Conservation (phyloP, 441 rosid species). For the Francoa sonchifolia region DNA sequence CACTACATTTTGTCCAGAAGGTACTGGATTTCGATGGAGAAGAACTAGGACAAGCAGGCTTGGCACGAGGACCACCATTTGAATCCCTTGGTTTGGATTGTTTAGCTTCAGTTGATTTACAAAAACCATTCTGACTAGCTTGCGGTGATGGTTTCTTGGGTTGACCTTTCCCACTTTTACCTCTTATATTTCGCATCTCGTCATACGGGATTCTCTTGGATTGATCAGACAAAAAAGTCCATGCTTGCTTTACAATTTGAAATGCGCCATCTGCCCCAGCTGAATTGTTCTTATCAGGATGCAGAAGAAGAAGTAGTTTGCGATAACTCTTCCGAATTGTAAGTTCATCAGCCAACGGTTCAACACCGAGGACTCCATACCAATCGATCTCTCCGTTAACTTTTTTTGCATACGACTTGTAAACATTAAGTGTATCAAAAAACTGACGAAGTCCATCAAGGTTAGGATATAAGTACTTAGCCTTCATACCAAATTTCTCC, state of each 20-base stretch:
- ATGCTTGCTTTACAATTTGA: conserved; percentile 36
- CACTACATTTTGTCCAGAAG: conserved; percentile 48
- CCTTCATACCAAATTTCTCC: conserved; percentile 30
- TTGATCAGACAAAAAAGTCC: conserved; percentile 40
- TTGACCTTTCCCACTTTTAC: conserved; percentile 7
- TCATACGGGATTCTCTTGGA: conserved; percentile 37
- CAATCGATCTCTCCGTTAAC: conserved; percentile 33
- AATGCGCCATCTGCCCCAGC: conserved; percentile 47
- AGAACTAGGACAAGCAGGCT: conserved; percentile 12
- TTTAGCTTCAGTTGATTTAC: conserved; percentile 13
- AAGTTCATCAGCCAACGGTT: conserved; percentile 39
- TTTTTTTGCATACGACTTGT: conserved; percentile 23
- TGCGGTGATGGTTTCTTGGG: conserved; percentile 14
- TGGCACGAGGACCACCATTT: conserved; percentile 14
- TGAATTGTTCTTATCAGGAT: conserved; percentile 44
- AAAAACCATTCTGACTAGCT: conserved; percentile 21
- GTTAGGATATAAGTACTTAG: conserved; percentile 22
- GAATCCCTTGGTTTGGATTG: conserved; percentile 15
- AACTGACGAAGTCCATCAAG: conserved; percentile 36
- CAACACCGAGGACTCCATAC: conserved; percentile 35
- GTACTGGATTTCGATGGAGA: conserved; percentile 12
- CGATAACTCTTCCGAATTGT: conserved; percentile 34
- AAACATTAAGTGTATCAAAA: conserved; percentile 29
- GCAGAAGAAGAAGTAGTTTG: conserved; percentile 36
- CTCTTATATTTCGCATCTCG: conserved; percentile 24